Evolutionary conservation across 106 monocot species (phyloP).

Genomic region (Posidonia australis): DNA sequence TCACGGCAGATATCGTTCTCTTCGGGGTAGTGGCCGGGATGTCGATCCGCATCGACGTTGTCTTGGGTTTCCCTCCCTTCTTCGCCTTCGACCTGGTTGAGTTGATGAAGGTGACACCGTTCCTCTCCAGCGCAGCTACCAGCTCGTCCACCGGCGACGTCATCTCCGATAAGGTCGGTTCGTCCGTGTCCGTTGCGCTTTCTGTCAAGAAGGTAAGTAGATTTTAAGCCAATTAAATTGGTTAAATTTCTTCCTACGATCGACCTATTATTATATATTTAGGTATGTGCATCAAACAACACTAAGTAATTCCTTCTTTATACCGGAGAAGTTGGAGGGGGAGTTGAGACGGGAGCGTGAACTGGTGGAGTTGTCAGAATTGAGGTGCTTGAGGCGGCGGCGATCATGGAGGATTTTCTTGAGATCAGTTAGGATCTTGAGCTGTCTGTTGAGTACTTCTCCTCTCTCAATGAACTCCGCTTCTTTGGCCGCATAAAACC

Average conservation of each 20-base stretch:
- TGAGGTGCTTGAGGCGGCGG: constrained; percentile 24
- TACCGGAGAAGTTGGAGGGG: constrained; percentile 30
- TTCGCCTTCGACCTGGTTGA: constrained; percentile 47
- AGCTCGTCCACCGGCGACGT: constrained; percentile 46
- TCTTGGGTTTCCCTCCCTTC: constrained; percentile 55
- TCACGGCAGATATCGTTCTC: constrained; percentile 48
- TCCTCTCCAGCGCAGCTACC: constrained; percentile 76
- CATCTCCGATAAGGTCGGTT: constrained; percentile 1
- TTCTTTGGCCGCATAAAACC: constrained; percentile 61
- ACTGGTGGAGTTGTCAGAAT: not conserved
- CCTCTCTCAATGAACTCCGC: constrained; percentile 69
- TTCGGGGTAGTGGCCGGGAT: constrained; percentile 68
- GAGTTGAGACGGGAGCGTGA: constrained; percentile 1
- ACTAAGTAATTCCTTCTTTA: too few species aligned
- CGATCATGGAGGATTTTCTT: constrained; percentile 61
- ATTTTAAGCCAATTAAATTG: too few species aligned
- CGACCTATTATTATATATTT: not conserved
- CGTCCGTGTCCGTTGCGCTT: constrained; percentile 22
- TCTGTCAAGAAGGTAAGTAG: too few species aligned
- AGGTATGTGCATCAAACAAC: not conserved
- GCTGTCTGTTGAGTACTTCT: constrained; percentile 66
- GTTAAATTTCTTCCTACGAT: not conserved
- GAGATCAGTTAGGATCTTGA: constrained; percentile 68
- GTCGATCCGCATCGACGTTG: constrained; percentile 69
- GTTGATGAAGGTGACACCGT: constrained; percentile 70